Percentiles rank a stretch among this genome's conserved stretches.
Evolutionary conservation across 2,329 filamentous ascomycete genomes (phyloP).

Genomic region (Pyrenophora tritici-repentis): DNA sequence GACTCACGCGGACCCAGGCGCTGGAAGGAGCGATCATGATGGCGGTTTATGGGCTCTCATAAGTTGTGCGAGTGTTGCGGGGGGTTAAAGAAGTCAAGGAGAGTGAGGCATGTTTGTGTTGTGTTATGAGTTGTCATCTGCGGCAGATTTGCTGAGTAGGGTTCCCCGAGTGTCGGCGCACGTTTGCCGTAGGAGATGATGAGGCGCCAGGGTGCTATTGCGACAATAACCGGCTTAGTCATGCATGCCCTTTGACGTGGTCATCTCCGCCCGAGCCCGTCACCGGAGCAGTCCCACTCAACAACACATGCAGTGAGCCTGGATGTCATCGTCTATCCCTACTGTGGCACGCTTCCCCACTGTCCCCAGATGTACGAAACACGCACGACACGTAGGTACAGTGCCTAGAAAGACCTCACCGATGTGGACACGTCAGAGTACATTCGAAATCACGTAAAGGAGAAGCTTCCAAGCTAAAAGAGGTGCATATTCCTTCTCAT

Average conservation of each 20-base stretch:
- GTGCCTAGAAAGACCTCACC: too few species aligned
- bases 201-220: slow-evolving; percentile 13
- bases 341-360: too few species aligned
- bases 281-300: background rate
- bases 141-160: slow-evolving; percentile 16
- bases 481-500: slow-evolving; percentile 8
- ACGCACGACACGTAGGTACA: too few species aligned
- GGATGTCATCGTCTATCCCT: background rate
- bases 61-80: background rate
- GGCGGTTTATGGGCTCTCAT: slow-evolving; percentile 20
- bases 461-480: slow-evolving; percentile 3
- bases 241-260: slow-evolving; percentile 5
- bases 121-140: slow-evolving; percentile 23
- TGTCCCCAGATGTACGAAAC: too few species aligned
- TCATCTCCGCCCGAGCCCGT: background rate
- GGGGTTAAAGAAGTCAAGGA: background rate
- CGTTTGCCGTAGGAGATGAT: slow-evolving; percentile 16
- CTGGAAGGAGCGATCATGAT: slow-evolving; percentile 38
- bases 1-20: slow-evolving; percentile 33
- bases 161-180: slow-evolving; percentile 30
- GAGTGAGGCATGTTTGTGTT: slow-evolving; percentile 18
- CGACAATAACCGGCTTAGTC: slow-evolving; percentile 19
- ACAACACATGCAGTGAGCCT: background rate
- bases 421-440: background rate
- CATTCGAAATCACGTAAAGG: background rate